These are phyloP conservation scores for Loxodes magnus DNA, from an alignment of 73 alveolate genomes.

Conservation along the genomic window DNA sequence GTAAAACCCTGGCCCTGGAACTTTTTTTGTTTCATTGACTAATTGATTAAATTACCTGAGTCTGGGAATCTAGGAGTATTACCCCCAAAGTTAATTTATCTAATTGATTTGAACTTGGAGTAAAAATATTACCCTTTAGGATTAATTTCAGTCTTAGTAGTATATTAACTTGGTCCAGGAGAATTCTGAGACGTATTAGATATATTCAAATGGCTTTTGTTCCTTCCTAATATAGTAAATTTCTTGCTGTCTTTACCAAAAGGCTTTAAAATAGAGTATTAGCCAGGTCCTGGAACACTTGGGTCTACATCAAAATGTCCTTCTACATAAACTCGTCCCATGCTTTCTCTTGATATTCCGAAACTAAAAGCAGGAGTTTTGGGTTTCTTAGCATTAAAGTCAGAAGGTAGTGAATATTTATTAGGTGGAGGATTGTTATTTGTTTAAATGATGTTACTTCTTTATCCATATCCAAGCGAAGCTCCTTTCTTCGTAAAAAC, in stretches of 20 bases:
- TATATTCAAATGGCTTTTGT: constrained; percentile 6
- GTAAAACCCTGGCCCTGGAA: constrained; percentile 16
- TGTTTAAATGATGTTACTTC: no score
- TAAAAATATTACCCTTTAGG: no score
- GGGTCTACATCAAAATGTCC: constrained; percentile 18
- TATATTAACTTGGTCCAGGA: not conserved
- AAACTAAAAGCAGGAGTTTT: constrained; percentile 23
- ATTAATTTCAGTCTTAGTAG: no score
- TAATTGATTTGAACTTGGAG: no score
- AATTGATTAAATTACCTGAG: no score
- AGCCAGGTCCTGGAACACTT: constrained; percentile 38
- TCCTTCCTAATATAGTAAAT: constrained; percentile 19
- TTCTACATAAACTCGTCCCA: constrained; percentile 19
- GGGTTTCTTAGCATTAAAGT: not conserved
- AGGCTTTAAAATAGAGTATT: constrained; percentile 6
- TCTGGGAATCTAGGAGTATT: no score
- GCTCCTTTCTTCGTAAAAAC: no score
- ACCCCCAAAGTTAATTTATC: no score
- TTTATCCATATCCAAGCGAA: no score
- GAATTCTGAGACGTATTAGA: not conserved
- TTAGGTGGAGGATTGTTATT: constrained; percentile 1
- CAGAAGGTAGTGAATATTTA: not conserved
- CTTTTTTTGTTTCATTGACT: no score
- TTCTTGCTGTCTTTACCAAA: constrained; percentile 31
- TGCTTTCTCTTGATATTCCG: constrained; percentile 28